Evolutionary conservation across 2,329 filamentous ascomycete species (phyloP).

Genomic region (Alternaria sp.): DNA sequence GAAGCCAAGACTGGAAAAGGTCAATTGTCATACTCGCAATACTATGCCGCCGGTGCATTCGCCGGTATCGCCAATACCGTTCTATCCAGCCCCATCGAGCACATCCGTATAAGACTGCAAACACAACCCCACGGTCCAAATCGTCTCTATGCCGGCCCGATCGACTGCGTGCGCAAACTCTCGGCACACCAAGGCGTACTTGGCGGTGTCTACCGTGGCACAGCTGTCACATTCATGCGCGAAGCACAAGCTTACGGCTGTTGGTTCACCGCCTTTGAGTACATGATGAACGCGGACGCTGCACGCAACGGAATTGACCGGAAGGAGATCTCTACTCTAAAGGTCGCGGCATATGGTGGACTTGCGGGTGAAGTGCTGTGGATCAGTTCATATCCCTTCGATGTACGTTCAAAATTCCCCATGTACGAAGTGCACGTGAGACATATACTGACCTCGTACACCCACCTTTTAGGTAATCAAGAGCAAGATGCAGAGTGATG

Average conservation of each 20-base stretch:
- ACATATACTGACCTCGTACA: background rate
- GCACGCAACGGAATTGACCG: conserved; percentile 76
- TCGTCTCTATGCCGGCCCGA: conserved; percentile 79
- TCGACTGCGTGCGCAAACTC: conserved; percentile 91
- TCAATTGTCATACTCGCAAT: conserved; percentile 79
- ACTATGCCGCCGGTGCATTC: conserved; percentile 89
- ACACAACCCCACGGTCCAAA: conserved; percentile 88
- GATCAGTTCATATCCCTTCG: conserved; percentile 85
- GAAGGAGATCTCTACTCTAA: conserved; percentile 78
- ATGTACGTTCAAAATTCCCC: conserved; percentile 62
- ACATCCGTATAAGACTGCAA: conserved; percentile 93
- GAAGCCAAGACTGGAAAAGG: conserved; percentile 46
- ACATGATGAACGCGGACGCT: conserved; percentile 90
- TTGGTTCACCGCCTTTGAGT: conserved; percentile 97
- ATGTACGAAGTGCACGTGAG: background rate
- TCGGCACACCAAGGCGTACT: conserved; percentile 71
- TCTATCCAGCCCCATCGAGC: conserved; percentile 91
- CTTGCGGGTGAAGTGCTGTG: conserved; percentile 93
- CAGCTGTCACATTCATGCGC: conserved; percentile 81
- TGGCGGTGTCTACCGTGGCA: conserved; percentile 82
- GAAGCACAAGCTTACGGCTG: conserved; percentile 94
- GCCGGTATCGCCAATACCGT: conserved; percentile 89
- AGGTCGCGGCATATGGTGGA: conserved; percentile 91
- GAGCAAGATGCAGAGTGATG: conserved; percentile 99
- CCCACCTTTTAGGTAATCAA: conserved; percentile 63